Evolutionary conservation across 805 yeast genomes (phyloP), one percentile per base, ranked within the genome.

Genomic region (Ogataea allantospora): DNA sequence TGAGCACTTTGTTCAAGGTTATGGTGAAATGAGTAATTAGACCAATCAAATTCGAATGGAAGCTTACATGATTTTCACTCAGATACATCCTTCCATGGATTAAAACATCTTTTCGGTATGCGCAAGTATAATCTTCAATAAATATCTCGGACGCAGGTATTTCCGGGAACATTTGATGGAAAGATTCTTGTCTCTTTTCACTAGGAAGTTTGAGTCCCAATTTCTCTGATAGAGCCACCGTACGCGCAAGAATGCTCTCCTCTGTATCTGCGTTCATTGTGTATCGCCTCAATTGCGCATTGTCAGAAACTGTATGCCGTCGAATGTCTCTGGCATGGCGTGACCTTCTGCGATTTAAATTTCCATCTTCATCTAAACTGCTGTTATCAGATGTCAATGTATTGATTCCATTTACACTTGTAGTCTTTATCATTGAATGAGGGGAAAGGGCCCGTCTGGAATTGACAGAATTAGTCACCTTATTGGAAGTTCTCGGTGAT

Each of bases 31-130:
- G 73, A 2, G 86, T 81, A 1, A 77, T 78, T 70, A 81, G 73
- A 0, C 88, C 88, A 40, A 82, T 64, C 30, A 83, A 72, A 47
- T 79, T 81, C 1, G 87, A 78, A 46, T 78, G 77, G 59, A 83
- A 83, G 48, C 81, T 72, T 12, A 83, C 57, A 49, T 69, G 71
- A 38, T 67, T 64, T 39, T 76, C 77, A 27, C 79, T 69, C 6
- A 83, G 58, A 55, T 76, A 82, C 53, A 83, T 52, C 44, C 75
- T 70, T 12, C 89, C 89, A 45, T 83, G 89, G 12, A 80, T 67
- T 21, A 83, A 59, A 26, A 83, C 78, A 48, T 83, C 88, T 13
- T 80, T 77, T n/a, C 55, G 40, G 20, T 74, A 64, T 0, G 88
- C 88, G 62, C 88, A 81, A 13, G 77, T 70, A 50, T 65, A 77